phyloP scores from a whole-genome alignment of 73 alveolate species.

The Stentor roeselii region DNA sequence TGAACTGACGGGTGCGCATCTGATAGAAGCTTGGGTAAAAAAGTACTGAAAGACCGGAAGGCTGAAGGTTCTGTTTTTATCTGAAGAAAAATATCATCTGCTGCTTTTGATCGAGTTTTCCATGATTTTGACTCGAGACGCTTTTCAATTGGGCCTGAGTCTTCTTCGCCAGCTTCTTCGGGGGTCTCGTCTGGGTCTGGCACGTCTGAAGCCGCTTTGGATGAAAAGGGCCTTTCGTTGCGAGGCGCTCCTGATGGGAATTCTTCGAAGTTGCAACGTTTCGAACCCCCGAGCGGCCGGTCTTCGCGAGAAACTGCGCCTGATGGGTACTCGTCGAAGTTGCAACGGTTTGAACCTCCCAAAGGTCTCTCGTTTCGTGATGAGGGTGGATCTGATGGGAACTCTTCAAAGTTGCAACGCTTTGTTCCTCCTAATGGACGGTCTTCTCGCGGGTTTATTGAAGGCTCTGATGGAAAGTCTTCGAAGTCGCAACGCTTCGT shows the following conservation, averaged over 20 bases:
- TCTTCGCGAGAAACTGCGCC: neutral
- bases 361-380: neutral
- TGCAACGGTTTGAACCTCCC: neutral
- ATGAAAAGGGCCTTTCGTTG: neutral
- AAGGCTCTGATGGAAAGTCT: neutral
- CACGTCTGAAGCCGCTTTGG: neutral
- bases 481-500: neutral
- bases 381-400: neutral
- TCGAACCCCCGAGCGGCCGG: neutral
- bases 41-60: conserved; percentile 47
- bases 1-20: conserved; percentile 74
- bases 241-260: no score
- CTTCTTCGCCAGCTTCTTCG: conserved; percentile 28
- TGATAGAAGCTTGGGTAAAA: conserved; percentile 47
- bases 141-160: conserved; percentile 50
- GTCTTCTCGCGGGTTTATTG: neutral
- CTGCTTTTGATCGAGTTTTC: conserved; percentile 54
- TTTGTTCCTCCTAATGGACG: neutral
- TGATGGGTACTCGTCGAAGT: no score
- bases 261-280: neutral
- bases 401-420: neutral
- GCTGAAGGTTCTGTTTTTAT: conserved; percentile 34
- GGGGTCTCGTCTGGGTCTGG: conserved; percentile 29
- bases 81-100: conserved; percentile 31
- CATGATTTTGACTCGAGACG: conserved; percentile 52